A percentile compares a stretch with the other conserved stretches of the same genome.
phyloP scores from a whole-genome alignment of 1,139 yeast species.

The Yamadazyma atlantica region DNA sequence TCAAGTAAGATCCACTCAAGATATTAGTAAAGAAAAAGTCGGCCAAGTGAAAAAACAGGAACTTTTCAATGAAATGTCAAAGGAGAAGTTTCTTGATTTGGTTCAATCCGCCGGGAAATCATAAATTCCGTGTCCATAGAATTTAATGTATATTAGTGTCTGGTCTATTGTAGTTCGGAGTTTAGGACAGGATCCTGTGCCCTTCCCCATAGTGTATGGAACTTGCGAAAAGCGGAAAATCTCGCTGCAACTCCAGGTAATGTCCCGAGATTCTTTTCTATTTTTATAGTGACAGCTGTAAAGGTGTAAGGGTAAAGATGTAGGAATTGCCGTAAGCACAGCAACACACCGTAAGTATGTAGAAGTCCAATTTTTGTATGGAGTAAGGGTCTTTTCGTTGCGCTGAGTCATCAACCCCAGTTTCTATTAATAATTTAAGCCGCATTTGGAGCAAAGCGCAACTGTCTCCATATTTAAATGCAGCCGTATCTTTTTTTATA shows the following conservation, averaged over 20 bases:
- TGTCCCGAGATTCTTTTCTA: background rate
- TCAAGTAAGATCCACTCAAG: conserved; percentile 60
- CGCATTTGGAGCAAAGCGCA: no score
- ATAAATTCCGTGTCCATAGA: background rate
- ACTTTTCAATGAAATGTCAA: conserved; percentile 75
- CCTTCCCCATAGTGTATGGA: background rate
- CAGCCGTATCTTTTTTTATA: no score
- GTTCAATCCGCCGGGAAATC: conserved; percentile 73
- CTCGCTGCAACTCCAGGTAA: background rate
- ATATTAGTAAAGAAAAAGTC: conserved; percentile 36
- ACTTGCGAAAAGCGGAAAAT: background rate
- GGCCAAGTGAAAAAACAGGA: conserved; percentile 53
- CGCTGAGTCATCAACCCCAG: background rate
- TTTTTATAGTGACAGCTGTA: no score
- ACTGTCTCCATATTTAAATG: no score
- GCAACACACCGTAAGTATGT: no score
- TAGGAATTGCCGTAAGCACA: no score
- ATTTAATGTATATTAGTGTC: background rate
- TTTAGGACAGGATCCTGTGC: background rate
- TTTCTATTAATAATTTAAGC: no score
- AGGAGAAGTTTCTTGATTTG: conserved; percentile 85
- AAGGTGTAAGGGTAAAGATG: no score
- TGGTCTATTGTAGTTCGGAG: no score
- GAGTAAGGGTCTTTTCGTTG: background rate
- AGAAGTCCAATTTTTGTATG: background rate